Evolutionary conservation across 2,329 filamentous ascomycete genomes (phyloP).

Genomic region (Kalmusia sp.): DNA sequence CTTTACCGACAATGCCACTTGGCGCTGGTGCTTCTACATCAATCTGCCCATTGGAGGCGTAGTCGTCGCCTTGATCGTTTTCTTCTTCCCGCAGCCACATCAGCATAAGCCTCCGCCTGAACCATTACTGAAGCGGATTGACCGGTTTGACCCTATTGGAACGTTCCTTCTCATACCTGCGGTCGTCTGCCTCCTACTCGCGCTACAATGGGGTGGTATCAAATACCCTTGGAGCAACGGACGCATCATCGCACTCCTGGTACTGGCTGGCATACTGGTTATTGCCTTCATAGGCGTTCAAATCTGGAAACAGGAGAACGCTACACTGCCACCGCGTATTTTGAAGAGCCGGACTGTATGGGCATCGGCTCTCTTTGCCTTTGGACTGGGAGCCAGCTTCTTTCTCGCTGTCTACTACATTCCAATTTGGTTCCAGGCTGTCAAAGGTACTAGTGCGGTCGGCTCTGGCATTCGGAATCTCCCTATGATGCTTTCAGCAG

Average conservation of each 20-base stretch:
- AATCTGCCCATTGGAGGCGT: conserved; percentile 60
- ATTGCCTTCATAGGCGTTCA: conserved; percentile 52
- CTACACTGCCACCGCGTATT: conserved; percentile 56
- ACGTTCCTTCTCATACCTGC: conserved; percentile 53
- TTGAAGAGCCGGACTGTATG: conserved; percentile 55
- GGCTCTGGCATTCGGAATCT: conserved; percentile 58
- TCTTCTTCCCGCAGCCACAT: conserved; percentile 46
- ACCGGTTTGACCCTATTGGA: conserved; percentile 56
- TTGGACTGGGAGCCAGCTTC: conserved; percentile 51
- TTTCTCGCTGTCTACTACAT: conserved; percentile 56
- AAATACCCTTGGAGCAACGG: conserved; percentile 55
- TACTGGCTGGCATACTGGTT: conserved; percentile 52
- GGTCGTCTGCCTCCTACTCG: conserved; percentile 57
- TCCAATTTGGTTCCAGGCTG: conserved; percentile 59
- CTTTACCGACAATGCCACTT: conserved; percentile 54
- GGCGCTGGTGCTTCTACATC: conserved; percentile 55
- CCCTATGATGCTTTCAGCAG: conserved; percentile 55
- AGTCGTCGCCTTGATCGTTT: conserved; percentile 49
- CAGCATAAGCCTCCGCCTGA: conserved; percentile 40
- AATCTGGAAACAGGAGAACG: conserved; percentile 52
- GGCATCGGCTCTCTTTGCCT: conserved; percentile 49
- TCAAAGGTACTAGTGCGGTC: conserved; percentile 54
- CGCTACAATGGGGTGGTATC: conserved; percentile 59
- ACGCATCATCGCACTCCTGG: conserved; percentile 55
- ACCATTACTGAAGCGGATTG: conserved; percentile 47